Evolutionary conservation across 108 stramenopile genomes (phyloP).

Genomic region (Nitzschia inconspicua): DNA sequence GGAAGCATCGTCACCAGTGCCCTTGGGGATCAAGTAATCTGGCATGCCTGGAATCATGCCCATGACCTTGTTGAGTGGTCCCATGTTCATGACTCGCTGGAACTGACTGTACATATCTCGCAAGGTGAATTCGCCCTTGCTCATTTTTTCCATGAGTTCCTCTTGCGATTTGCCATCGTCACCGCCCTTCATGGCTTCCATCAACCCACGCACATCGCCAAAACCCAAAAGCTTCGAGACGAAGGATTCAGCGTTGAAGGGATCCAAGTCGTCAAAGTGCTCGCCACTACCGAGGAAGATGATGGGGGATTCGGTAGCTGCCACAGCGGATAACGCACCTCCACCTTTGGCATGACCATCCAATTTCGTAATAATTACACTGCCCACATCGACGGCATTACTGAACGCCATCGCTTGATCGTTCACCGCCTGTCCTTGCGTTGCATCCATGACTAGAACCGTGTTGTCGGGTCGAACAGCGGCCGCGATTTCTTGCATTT

Average conservation of each 20-base stretch:
- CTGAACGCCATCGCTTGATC: conserved; percentile 95
- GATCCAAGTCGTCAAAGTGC: conserved; percentile 97
- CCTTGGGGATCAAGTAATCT: conserved; percentile 69
- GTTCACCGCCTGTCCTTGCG: conserved; percentile 96
- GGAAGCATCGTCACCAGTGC: conserved; percentile 56
- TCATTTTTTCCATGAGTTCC: conserved; percentile 82
- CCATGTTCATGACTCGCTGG: conserved; percentile 86
- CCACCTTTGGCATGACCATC: conserved; percentile 99
- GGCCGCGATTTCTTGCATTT: conserved; percentile 95
- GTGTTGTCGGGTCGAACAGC: conserved; percentile 91
- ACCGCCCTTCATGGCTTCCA: conserved; percentile 80
- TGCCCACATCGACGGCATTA: conserved; percentile 90
- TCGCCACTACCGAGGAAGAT: conserved; percentile 96
- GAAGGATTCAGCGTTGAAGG: conserved; percentile 93
- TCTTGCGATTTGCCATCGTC: conserved; percentile 66
- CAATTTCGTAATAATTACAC: conserved; percentile 95
- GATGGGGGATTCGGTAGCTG: conserved; percentile 93
- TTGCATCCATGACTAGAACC: conserved; percentile 97
- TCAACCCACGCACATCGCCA: conserved; percentile 82
- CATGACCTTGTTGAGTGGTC: conserved; percentile 90
- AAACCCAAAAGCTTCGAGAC: conserved; percentile 87
- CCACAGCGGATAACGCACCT: conserved; percentile 95
- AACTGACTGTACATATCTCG: conserved; percentile 96
- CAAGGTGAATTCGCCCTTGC: conserved; percentile 93
- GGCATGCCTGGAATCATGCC: conserved; percentile 96